Conservation (phyloP, 768 basidiomycete species). For the Agrocybe praecox region DNA sequence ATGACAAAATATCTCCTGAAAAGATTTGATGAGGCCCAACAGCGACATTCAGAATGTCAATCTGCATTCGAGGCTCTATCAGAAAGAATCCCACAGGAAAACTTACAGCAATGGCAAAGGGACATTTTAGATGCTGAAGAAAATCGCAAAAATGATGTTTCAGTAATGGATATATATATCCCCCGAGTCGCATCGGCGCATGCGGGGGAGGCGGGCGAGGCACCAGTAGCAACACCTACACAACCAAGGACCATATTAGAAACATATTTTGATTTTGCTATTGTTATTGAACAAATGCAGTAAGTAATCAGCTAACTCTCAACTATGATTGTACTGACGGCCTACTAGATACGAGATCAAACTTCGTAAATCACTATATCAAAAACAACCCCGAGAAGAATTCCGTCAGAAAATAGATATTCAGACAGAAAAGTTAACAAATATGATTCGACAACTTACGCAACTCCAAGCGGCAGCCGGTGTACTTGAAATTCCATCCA, state of each 20-base stretch:
- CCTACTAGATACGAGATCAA: neutral
- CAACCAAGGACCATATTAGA: neutral
- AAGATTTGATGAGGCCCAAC: neutral
- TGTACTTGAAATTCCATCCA: neutral
- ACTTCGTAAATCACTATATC: neutral
- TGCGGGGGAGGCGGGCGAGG: neutral
- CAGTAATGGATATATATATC: constrained; percentile 6
- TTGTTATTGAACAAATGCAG: constrained; percentile 10
- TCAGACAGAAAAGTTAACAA: neutral
- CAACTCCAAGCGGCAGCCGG: neutral
- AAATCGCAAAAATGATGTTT: neutral
- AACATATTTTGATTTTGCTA: constrained; percentile 1
- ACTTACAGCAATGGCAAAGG: neutral
- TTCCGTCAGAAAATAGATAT: neutral
- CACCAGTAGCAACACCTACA: neutral
- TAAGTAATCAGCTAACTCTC: neutral
- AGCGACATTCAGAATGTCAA: neutral
- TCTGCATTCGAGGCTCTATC: neutral
- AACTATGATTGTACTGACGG: neutral
- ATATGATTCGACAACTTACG: neutral
- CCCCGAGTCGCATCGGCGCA: neutral
- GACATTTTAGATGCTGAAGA: neutral
- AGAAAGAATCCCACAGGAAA: neutral
- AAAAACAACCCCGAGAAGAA: neutral
- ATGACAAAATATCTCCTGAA: constrained; percentile 12